phyloP scores from a whole-genome alignment of 2,329 filamentous ascomycete genomes.

The Trichoderma cornu-damae region DNA sequence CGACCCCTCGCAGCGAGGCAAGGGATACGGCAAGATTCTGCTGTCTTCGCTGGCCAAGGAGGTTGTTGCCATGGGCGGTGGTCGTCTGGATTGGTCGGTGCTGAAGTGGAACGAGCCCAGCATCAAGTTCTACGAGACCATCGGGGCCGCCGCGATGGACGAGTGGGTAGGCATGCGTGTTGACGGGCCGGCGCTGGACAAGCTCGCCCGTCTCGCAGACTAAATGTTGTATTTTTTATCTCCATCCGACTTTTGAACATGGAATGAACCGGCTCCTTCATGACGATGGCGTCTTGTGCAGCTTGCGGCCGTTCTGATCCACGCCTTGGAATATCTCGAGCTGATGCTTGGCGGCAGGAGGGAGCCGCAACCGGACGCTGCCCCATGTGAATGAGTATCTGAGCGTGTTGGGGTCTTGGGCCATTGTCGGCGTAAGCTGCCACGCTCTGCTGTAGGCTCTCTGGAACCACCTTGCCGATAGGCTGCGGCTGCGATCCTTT shows the following conservation, averaged over 20 bases:
- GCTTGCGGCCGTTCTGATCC: conserved; percentile 28
- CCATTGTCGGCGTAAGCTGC: conserved; percentile 41
- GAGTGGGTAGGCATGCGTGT: conserved; percentile 75
- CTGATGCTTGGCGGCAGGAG: conserved; percentile 32
- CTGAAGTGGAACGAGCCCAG: conserved; percentile 90
- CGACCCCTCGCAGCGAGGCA: conserved; percentile 60
- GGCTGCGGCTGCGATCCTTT: conserved; percentile 29
- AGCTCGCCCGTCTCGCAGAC: conserved; percentile 48
- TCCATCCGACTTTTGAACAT: background rate
- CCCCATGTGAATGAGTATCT: conserved; percentile 46
- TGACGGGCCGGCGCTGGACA: conserved; percentile 59
- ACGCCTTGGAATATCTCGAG: conserved; percentile 47
- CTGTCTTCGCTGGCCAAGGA: conserved; percentile 75
- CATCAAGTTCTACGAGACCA: conserved; percentile 75
- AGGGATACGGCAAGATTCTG: conserved; percentile 74
- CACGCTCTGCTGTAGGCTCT: conserved; percentile 46
- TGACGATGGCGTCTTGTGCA: conserved; percentile 4
- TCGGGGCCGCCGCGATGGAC: conserved; percentile 61
- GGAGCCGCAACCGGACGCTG: conserved; percentile 24
- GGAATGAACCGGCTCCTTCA: conserved; percentile 1
- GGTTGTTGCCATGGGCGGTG: conserved; percentile 65
- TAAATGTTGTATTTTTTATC: conserved; percentile 21
- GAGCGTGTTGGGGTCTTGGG: conserved; percentile 30
- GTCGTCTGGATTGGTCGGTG: conserved; percentile 82
- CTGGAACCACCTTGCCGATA: conserved; percentile 40